Percentiles rank a stretch among this genome's conserved stretches.
Conservation (phyloP, 306 rosid species). For the Quercus agrifolia region DNA sequence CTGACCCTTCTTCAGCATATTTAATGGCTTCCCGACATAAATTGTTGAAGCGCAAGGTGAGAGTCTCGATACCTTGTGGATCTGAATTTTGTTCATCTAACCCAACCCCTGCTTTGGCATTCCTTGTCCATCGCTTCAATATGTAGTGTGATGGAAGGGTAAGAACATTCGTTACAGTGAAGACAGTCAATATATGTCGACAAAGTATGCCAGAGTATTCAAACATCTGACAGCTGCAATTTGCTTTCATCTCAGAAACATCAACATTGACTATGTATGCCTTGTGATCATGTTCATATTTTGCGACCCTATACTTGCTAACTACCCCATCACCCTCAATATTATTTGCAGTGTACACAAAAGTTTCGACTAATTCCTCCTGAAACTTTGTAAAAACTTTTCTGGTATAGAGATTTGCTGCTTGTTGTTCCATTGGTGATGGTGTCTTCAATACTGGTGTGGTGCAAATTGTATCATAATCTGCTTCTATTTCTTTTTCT, state of each 20-base stretch:
- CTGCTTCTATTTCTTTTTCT: conserved; percentile 75
- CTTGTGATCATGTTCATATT: conserved; percentile 69
- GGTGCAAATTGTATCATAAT: conserved; percentile 56
- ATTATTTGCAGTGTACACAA: conserved; percentile 66
- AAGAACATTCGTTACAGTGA: conserved; percentile 80
- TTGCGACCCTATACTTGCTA: conserved; percentile 68
- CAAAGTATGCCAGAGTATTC: conserved; percentile 74
- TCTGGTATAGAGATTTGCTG: conserved; percentile 62
- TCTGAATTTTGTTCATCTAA: conserved; percentile 46
- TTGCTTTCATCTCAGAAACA: conserved; percentile 49
- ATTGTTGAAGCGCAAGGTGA: conserved; percentile 59
- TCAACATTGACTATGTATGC: conserved; percentile 54
- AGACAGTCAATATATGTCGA: conserved; percentile 77
- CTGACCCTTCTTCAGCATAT: conserved; percentile 76
- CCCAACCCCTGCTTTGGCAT: conserved; percentile 43
- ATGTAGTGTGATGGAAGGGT: conserved; percentile 68
- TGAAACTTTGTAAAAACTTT: conserved; percentile 70
- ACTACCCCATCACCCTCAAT: conserved; percentile 49
- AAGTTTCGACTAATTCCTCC: conserved; percentile 76
- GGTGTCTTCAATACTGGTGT: conserved; percentile 70
- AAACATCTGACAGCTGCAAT: conserved; percentile 85
- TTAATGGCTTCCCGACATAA: conserved; percentile 68
- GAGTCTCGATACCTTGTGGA: conserved; percentile 45
- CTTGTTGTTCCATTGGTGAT: conserved; percentile 86
- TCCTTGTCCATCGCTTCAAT: conserved; percentile 75